phyloP scores from a whole-genome alignment of 2,329 filamentous ascomycete species.

The Colletotrichum somersetense region DNA sequence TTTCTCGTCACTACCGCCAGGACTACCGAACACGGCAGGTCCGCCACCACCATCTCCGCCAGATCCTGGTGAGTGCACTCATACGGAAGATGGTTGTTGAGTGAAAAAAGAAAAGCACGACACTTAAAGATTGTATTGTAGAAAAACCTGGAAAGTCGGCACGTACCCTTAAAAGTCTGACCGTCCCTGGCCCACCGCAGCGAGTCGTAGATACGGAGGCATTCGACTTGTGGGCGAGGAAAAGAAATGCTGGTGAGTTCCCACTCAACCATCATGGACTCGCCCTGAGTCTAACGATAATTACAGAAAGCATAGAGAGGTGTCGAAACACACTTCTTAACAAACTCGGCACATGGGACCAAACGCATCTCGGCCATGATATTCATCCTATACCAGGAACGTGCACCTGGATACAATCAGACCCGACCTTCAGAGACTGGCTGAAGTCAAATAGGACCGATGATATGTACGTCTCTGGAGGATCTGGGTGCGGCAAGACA shows the following conservation, averaged over 20 bases:
- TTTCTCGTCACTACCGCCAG: slow-evolving; percentile 1
- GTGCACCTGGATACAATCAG: slow-evolving; percentile 43
- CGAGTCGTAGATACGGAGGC: not conserved
- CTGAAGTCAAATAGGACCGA: slow-evolving; percentile 30
- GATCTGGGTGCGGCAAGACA: slow-evolving; percentile 44
- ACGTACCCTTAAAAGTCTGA: not conserved
- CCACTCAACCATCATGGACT: too few relatives aligned
- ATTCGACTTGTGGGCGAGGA: slow-evolving; percentile 19
- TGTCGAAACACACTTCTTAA: slow-evolving; percentile 4
- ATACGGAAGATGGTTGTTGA: not conserved
- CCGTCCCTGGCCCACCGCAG: not conserved
- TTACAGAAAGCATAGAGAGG: not conserved
- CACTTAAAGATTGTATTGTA: not conserved
- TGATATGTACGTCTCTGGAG: slow-evolving; percentile 40
- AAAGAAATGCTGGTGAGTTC: slow-evolving; percentile 13
- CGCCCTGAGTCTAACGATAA: not conserved
- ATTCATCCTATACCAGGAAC: slow-evolving; percentile 37
- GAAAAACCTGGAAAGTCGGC: not conserved
- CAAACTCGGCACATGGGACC: slow-evolving; percentile 22
- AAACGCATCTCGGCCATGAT: slow-evolving; percentile 24
- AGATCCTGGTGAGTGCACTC: not conserved
- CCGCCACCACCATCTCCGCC: slow-evolving; percentile 8
- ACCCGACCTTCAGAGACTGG: slow-evolving; percentile 41
- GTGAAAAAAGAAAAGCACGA: too few relatives aligned
- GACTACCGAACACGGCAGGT: not conserved